phyloP scores from a whole-genome alignment of 148 eudicot species.

The Camellia granthamiana region DNA sequence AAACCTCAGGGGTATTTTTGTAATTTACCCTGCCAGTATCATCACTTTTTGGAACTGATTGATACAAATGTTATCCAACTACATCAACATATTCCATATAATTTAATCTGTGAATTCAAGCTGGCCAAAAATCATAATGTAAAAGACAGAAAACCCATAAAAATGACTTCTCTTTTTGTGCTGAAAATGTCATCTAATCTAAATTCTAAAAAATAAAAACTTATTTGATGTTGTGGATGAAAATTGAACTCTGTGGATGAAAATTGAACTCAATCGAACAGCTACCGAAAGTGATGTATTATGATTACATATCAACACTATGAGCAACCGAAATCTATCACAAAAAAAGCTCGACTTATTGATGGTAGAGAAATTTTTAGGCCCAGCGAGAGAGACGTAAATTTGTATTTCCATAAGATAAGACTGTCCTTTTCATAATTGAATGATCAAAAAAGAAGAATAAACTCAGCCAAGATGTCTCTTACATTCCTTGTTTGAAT shows the following conservation, averaged over 20 bases:
- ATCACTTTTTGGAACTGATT: too few species aligned
- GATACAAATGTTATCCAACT: too few species aligned
- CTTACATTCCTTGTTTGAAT: background rate
- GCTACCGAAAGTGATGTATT: constrained; percentile 3
- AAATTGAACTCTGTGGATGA: too few species aligned
- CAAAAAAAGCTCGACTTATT: background rate
- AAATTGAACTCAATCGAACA: background rate
- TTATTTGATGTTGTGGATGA: background rate
- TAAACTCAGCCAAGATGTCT: background rate
- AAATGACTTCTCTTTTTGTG: background rate
- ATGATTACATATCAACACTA: background rate
- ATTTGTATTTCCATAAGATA: background rate
- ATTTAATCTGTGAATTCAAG: background rate
- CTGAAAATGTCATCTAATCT: background rate
- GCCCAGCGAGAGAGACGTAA: background rate
- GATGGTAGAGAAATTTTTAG: background rate
- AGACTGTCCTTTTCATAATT: background rate
- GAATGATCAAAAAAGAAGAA: background rate
- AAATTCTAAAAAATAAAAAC: background rate
- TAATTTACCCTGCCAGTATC: too few species aligned
- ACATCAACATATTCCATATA: too few species aligned
- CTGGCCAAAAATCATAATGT: background rate
- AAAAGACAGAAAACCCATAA: background rate
- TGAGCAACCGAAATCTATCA: background rate
- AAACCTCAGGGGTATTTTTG: too few species aligned